Conservation (phyloP, 2,329 filamentous ascomycete species). For the Hymenoscyphus infarciens region DNA sequence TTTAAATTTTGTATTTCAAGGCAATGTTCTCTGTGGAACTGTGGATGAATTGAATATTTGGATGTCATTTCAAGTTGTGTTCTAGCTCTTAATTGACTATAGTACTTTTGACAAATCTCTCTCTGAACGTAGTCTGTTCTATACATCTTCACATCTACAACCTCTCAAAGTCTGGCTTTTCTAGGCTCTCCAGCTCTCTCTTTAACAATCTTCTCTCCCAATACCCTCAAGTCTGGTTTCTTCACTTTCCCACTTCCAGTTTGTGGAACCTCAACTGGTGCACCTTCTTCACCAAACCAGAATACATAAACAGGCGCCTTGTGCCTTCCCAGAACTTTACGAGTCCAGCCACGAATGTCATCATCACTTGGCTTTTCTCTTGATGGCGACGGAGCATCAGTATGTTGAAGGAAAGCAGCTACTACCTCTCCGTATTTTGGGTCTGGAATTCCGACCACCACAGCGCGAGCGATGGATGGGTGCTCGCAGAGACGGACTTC, state of each 20-base stretch:
- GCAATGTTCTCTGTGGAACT: background rate
- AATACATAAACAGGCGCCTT: slow-evolving; percentile 73
- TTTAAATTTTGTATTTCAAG: background rate
- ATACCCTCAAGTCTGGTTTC: slow-evolving; percentile 44
- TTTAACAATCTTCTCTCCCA: slow-evolving; percentile 23
- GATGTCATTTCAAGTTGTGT: background rate
- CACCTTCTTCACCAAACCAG: slow-evolving; percentile 63
- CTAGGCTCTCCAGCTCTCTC: slow-evolving; percentile 3
- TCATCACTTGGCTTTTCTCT: slow-evolving; percentile 44
- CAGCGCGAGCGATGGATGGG: slow-evolving; percentile 51
- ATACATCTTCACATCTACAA: background rate
- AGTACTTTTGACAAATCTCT: background rate
- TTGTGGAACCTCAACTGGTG: slow-evolving; percentile 54
- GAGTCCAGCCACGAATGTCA: slow-evolving; percentile 61
- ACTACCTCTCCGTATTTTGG: slow-evolving; percentile 63
- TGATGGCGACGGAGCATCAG: background rate
- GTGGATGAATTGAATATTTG: background rate
- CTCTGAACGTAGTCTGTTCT: background rate
- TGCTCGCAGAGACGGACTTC: slow-evolving; percentile 63
- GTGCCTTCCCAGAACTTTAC: slow-evolving; percentile 58
- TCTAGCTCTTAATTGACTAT: background rate
- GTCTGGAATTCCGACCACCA: slow-evolving; percentile 61
- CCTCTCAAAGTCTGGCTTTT: slow-evolving; percentile 1
- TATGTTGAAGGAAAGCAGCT: slow-evolving; percentile 51
- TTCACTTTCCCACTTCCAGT: slow-evolving; percentile 71